A percentile compares a stretch with the other conserved stretches of the same genome.
Evolutionary conservation across 345 rosid species (phyloP).

Genomic region (Luvunga scandens): DNA sequence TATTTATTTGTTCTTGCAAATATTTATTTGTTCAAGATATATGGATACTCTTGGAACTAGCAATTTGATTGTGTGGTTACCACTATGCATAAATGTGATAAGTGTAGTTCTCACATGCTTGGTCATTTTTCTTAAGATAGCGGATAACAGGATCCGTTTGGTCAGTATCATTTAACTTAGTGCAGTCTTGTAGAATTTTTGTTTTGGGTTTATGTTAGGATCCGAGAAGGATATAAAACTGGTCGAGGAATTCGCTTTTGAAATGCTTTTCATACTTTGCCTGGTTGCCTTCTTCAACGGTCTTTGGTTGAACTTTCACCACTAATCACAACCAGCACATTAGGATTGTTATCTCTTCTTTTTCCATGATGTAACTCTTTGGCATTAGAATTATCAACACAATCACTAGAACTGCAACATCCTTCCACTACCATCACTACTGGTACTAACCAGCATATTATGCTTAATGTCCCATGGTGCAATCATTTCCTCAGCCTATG

Average conservation of each 20-base stretch:
- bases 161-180: background rate
- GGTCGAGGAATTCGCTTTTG: background rate
- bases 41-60: background rate
- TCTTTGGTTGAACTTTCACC: conserved; percentile 7
- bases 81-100: background rate
- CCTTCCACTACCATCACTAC: background rate
- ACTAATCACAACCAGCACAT: background rate
- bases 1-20: background rate
- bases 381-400: background rate
- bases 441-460: background rate
- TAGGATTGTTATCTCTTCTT: background rate
- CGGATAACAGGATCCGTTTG: background rate
- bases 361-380: background rate
- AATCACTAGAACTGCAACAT: background rate
- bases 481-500: background rate
- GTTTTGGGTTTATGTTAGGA: background rate
- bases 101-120: background rate
- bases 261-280: background rate
- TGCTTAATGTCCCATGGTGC: background rate
- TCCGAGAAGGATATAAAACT: background rate
- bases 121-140: background rate
- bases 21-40: background rate
- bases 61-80: background rate
- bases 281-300: background rate
- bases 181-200: background rate